phyloP scores from a whole-genome alignment of 2,329 filamentous ascomycete species.

The Neoascochyta sp. region DNA sequence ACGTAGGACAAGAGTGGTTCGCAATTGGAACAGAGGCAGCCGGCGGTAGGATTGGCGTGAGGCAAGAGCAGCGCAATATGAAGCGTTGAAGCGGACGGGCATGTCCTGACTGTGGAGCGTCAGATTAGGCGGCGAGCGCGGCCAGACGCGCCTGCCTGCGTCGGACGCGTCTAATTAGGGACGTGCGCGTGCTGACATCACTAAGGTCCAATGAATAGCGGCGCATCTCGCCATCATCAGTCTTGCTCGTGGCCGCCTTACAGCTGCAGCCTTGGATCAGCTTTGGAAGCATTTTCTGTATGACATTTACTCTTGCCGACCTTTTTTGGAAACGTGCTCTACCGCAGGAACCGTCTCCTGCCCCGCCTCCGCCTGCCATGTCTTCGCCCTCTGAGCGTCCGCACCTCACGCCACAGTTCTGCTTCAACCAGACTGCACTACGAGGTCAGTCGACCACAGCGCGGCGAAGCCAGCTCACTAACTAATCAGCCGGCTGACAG shows the following conservation, averaged over 20 bases:
- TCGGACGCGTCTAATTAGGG: conserved; percentile 18
- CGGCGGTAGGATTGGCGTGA: conserved; percentile 3
- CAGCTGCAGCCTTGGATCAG: too few species aligned
- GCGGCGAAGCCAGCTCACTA: conserved; percentile 23
- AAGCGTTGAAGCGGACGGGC: conserved; percentile 28
- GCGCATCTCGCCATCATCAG: too few species aligned
- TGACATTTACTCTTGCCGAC: conserved; percentile 21
- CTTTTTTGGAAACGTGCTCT: conserved; percentile 30
- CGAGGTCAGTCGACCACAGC: conserved; percentile 38
- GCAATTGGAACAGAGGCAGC: background rate
- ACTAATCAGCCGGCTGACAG: conserved; percentile 50
- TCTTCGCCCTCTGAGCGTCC: conserved; percentile 42
- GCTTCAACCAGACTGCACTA: conserved; percentile 51
- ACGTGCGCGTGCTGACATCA: conserved; percentile 32
- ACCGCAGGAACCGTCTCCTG: conserved; percentile 6
- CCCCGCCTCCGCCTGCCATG: conserved; percentile 29
- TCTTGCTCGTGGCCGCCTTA: too few species aligned
- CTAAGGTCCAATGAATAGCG: too few species aligned
- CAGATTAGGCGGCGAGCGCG: conserved; percentile 12
- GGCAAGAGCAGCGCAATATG: conserved; percentile 14
- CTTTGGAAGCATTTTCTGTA: background rate
- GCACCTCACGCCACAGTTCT: conserved; percentile 47
- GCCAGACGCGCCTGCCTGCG: conserved; percentile 19
- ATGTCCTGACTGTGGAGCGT: conserved; percentile 25
- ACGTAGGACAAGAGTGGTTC: too few species aligned